Conservation (phyloP, 2,329 filamentous ascomycete genomes). For the Huntiella omanensis region DNA sequence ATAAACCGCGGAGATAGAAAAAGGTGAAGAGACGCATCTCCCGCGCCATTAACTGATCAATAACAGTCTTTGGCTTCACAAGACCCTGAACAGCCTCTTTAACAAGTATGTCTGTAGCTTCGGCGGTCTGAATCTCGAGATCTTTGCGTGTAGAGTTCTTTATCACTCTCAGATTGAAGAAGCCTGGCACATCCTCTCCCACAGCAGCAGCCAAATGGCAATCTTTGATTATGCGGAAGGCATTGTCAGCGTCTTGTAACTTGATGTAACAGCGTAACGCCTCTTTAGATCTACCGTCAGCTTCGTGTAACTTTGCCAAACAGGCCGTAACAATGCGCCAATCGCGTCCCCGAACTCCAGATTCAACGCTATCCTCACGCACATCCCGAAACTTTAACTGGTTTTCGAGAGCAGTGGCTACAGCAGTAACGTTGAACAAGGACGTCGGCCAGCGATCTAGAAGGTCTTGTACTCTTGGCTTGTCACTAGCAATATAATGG, state of each 20-base stretch:
- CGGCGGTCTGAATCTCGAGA: conserved; percentile 59
- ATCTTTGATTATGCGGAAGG: conserved; percentile 69
- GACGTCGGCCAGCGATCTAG: conserved; percentile 71
- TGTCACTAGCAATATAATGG: conserved; percentile 69
- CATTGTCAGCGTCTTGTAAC: conserved; percentile 78
- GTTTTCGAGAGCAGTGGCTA: conserved; percentile 63
- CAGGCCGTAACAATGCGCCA: conserved; percentile 82
- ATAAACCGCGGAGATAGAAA: conserved; percentile 78
- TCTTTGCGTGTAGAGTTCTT: conserved; percentile 51
- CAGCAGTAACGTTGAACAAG: conserved; percentile 58
- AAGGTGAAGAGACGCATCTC: conserved; percentile 60
- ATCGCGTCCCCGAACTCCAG: conserved; percentile 53
- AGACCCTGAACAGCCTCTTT: conserved; percentile 71
- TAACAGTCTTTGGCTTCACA: conserved; percentile 57
- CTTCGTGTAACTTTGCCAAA: conserved; percentile 68
- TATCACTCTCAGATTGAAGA: conserved; percentile 71
- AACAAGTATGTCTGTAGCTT: conserved; percentile 72
- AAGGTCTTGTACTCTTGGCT: conserved; percentile 55
- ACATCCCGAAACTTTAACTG: conserved; percentile 62
- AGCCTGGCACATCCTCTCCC: conserved; percentile 71
- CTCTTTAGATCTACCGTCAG: conserved; percentile 62
- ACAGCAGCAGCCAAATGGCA: conserved; percentile 81
- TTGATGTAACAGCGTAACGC: conserved; percentile 78
- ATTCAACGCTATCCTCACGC: conserved; percentile 55
- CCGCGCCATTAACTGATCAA: conserved; percentile 54